A percentile compares a stretch with the other conserved stretches of the same genome.
phyloP scores from a whole-genome alignment of 495 filamentous ascomycete genomes.

The Cercophora scortea region DNA sequence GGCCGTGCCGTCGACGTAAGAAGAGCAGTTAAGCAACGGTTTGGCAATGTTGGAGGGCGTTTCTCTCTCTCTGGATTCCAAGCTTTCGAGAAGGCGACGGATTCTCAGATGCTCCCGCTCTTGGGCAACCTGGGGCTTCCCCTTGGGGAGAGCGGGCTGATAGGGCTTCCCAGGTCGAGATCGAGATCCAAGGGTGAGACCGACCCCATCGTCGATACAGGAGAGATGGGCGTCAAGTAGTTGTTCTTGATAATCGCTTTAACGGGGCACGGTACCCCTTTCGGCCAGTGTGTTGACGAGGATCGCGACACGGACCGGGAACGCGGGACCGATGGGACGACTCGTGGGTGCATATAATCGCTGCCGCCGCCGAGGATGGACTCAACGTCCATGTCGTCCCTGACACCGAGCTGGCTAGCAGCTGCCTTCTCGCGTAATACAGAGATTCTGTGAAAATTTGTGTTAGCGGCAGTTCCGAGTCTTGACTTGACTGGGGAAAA shows the following conservation, averaged over 20 bases:
- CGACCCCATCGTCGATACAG: not conserved
- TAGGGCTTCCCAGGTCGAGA: not conserved
- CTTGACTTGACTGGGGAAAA: not conserved
- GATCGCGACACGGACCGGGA: not conserved
- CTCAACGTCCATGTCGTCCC: conserved; percentile 2
- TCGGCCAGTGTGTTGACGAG: not conserved
- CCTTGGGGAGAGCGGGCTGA: not conserved
- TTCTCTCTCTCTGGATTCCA: too few relatives aligned
- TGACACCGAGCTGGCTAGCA: conserved; percentile 25
- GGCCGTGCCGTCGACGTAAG: too few relatives aligned
- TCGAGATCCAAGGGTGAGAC: not conserved
- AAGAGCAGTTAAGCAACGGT: too few relatives aligned
- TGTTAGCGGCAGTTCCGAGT: too few relatives aligned
- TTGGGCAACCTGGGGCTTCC: not conserved
- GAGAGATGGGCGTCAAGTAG: not conserved
- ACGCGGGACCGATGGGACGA: not conserved
- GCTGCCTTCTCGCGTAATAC: conserved; percentile 36
- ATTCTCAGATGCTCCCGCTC: not conserved
- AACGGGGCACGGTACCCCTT: too few relatives aligned
- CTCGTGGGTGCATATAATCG: not conserved
- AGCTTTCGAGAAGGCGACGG: too few relatives aligned
- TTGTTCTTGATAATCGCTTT: not conserved
- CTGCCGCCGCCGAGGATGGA: not conserved
- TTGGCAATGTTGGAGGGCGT: too few relatives aligned
- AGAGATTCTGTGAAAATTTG: conserved; percentile 15